Conservation (phyloP, 495 filamentous ascomycete genomes). For the Hypoxylon trugodes region DNA sequence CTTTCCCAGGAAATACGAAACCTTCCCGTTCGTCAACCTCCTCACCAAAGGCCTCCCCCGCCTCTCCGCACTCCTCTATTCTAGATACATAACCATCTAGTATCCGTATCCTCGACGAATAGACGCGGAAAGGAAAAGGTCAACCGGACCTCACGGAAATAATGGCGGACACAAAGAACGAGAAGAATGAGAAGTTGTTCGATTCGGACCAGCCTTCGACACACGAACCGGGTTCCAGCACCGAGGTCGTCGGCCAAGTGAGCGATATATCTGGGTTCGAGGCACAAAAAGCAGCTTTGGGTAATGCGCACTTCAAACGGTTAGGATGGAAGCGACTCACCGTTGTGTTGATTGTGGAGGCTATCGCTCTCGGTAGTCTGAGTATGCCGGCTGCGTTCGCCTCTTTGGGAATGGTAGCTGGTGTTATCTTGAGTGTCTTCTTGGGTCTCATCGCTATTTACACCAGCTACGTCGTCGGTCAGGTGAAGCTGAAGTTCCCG, state of each 20-base stretch:
- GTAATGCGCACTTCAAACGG: constrained; percentile 51
- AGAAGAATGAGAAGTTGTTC: constrained; percentile 39
- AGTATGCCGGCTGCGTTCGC: constrained; percentile 72
- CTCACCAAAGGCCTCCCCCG: neutral
- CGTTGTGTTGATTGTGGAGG: constrained; percentile 73
- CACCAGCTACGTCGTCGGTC: constrained; percentile 79
- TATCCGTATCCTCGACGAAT: constrained; percentile 5
- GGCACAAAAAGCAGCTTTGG: constrained; percentile 49
- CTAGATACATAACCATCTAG: no score
- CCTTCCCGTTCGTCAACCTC: constrained; percentile 24
- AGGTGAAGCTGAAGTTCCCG: constrained; percentile 77
- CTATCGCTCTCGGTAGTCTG: constrained; percentile 75
- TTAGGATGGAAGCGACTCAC: constrained; percentile 62
- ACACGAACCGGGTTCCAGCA: constrained; percentile 23
- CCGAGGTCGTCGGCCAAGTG: constrained; percentile 42
- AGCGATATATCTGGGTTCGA: constrained; percentile 47
- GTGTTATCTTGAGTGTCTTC: constrained; percentile 64
- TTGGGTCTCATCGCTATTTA: constrained; percentile 76
- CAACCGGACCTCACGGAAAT: constrained; percentile 10
- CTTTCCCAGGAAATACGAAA: no score
- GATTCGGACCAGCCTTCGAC: constrained; percentile 12
- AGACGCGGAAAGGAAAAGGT: constrained; percentile 9
- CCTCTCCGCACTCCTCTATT: no score
- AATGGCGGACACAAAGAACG: constrained; percentile 34
- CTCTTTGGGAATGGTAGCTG: constrained; percentile 66